Evolutionary conservation across 2,329 filamentous ascomycete genomes (phyloP).

Genomic region (Rhexocercosporidium sp.): DNA sequence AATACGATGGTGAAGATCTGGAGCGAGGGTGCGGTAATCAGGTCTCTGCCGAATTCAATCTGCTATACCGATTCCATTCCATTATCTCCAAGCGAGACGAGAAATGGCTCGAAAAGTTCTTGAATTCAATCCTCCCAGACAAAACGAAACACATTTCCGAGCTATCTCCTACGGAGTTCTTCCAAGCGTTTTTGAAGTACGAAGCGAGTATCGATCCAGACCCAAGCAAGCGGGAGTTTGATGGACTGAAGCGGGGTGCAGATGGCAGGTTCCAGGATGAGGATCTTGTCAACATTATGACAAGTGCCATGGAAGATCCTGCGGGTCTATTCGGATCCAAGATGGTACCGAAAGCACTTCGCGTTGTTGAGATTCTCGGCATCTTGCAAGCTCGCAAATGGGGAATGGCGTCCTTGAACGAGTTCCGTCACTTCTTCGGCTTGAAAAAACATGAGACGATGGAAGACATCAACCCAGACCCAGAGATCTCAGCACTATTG

Average conservation of each 20-base stretch:
- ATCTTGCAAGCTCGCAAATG: slow-evolving; percentile 78
- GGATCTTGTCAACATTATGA: slow-evolving; percentile 74
- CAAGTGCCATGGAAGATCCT: slow-evolving; percentile 71
- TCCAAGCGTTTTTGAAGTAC: slow-evolving; percentile 66
- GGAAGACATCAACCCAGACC: slow-evolving; percentile 81
- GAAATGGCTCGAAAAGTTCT: slow-evolving; percentile 78
- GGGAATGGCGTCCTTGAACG: slow-evolving; percentile 71
- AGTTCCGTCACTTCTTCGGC: slow-evolving; percentile 83
- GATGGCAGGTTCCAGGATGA: slow-evolving; percentile 76
- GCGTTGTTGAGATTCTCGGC: slow-evolving; percentile 77
- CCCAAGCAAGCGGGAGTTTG: slow-evolving; percentile 71
- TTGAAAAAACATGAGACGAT: slow-evolving; percentile 77
- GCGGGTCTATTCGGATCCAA: slow-evolving; percentile 71
- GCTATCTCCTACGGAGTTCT: slow-evolving; percentile 61
- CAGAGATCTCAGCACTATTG: slow-evolving; percentile 68
- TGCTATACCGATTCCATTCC: slow-evolving; percentile 84
- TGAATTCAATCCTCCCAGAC: slow-evolving; percentile 56
- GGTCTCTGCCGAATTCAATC: slow-evolving; percentile 85
- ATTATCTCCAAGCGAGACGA: slow-evolving; percentile 77
- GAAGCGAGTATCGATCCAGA: slow-evolving; percentile 66
- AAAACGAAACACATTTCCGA: slow-evolving; percentile 13
- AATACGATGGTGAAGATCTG: slow-evolving; percentile 52
- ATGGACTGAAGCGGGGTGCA: slow-evolving; percentile 63
- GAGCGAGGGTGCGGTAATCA: slow-evolving; percentile 67
- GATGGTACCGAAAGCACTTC: slow-evolving; percentile 76